Base-by-base conservation (phyloP, 306 rosid genomes). In the Crotalaria pallida region DNA sequence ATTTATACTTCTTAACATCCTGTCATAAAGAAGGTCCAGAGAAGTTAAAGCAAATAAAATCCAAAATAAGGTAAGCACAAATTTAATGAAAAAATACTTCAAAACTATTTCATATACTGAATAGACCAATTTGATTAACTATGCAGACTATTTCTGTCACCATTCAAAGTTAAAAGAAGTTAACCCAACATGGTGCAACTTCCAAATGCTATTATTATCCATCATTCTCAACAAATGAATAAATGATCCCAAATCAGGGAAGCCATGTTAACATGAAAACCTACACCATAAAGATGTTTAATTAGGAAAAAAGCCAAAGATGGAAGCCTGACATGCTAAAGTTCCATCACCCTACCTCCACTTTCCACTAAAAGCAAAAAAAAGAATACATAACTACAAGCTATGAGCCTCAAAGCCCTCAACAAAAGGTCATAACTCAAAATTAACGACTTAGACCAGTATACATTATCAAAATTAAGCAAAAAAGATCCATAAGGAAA, bases 1-100 rank as follows among this genome's bases (percentile, higher is more conserved):
- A 81, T 79, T 91, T 88, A 71, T 70, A 91, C 79, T 67, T 88
- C 61, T 78, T 68, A 47, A 83, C 58, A 10, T 86, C 97, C 97
- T 91, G 84, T 67, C 33, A 76, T 64, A 55, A 43, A 27, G 34
- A 22, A 56, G 52, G 44, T 52, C 57, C 13, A 59, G 23, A 33
- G 27, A 47, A 21, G 22, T 36, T 24, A 23, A 48, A 50, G 12
- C 10, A 18, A 68, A 65, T 31, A 33, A 33, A 67, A 61, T 31
- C 8, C 44, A 17, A 60, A 58, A 24, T n/a, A 38, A 67, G 40
- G 22, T 64, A n/a, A 50, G 59, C 65, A 73, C 4, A 31, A 33
- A 47, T 7, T 43, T 15, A 52, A 23, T 29, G 21, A 34, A 38
- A 31, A 24, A 27, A 2, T 63, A 27, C n/a, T 51, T 69, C 19